Conservation (phyloP, 192 early-diverging fungal species). For the Endogone sp. region DNA sequence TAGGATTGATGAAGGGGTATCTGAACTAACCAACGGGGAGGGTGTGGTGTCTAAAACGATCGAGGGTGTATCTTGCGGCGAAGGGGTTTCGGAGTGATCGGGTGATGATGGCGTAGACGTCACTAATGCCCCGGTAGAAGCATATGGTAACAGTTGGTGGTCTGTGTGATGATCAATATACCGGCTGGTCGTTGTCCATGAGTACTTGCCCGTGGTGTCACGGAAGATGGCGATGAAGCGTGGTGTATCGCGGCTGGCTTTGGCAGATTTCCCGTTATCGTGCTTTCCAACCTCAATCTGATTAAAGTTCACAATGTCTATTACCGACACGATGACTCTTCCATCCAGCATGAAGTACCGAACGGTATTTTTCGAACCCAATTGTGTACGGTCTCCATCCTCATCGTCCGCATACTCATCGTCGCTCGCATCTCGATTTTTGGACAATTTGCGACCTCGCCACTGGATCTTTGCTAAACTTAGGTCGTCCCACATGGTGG, state of each 20-base stretch:
- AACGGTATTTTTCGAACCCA: slow-evolving; percentile 35
- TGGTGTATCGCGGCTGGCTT: slow-evolving; percentile 26
- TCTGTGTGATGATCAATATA: slow-evolving; percentile 35
- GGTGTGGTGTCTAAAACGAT: not conserved
- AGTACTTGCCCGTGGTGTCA: slow-evolving; percentile 68
- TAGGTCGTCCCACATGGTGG: slow-evolving; percentile 64
- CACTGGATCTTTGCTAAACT: not conserved
- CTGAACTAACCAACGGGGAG: no score
- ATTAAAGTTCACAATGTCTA: slow-evolving; percentile 38
- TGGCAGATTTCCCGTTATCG: not conserved
- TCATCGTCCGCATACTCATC: not conserved
- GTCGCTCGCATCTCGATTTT: not conserved
- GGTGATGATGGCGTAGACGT: not conserved
- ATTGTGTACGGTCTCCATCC: not conserved
- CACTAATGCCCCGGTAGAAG: not conserved
- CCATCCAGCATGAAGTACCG: slow-evolving; percentile 70
- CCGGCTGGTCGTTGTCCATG: slow-evolving; percentile 55
- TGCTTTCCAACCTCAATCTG: not conserved
- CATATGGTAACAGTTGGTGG: not conserved
- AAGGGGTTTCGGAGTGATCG: not conserved
- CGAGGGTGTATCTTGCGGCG: not conserved
- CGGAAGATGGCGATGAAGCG: slow-evolving; percentile 56
- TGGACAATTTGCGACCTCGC: not conserved
- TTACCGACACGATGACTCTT: slow-evolving; percentile 58
- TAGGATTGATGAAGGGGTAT: no score